Percentiles rank a stretch among this genome's conserved stretches.
Evolutionary conservation across 345 rosid species (phyloP).

Genomic region (Hibiscus tridactylites): DNA sequence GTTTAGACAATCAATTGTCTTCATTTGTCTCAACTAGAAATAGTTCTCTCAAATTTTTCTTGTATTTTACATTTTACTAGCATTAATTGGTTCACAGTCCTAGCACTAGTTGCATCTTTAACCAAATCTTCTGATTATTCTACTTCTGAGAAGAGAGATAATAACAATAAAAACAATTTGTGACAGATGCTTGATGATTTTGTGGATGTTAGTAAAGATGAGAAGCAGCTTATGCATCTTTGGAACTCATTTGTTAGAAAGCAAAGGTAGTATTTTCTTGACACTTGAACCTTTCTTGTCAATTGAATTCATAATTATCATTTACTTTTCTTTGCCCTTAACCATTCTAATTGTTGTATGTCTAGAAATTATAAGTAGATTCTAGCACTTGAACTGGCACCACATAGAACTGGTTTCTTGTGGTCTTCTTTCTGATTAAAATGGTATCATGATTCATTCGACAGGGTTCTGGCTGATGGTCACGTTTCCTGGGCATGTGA

Average conservation of each 20-base stretch:
- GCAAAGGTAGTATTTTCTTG: constrained; percentile 41
- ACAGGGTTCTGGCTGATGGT: constrained; percentile 78
- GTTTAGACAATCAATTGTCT: background rate
- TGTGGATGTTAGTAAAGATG: constrained; percentile 79
- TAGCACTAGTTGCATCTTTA: background rate
- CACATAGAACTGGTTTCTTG: background rate
- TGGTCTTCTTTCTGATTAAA: background rate
- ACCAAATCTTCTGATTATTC: background rate
- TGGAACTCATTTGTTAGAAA: constrained; percentile 90
- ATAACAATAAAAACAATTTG: constrained; percentile 7
- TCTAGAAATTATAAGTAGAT: background rate
- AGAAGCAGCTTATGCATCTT: constrained; percentile 73
- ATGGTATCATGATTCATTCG: constrained; percentile 2
- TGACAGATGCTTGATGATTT: constrained; percentile 97
- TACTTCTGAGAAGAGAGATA: constrained; percentile 3
- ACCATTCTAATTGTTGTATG: background rate
- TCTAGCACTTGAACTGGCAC: background rate
- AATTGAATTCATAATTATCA: background rate
- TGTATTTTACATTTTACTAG: background rate
- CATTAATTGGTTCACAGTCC: background rate
- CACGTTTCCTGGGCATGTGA: constrained; percentile 93
- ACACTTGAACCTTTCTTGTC: background rate
- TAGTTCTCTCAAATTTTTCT: background rate
- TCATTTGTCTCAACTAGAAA: background rate
- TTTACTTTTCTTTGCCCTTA: background rate